phyloP scores from a whole-genome alignment of 768 basidiomycete genomes.

The Boletales sp. region DNA sequence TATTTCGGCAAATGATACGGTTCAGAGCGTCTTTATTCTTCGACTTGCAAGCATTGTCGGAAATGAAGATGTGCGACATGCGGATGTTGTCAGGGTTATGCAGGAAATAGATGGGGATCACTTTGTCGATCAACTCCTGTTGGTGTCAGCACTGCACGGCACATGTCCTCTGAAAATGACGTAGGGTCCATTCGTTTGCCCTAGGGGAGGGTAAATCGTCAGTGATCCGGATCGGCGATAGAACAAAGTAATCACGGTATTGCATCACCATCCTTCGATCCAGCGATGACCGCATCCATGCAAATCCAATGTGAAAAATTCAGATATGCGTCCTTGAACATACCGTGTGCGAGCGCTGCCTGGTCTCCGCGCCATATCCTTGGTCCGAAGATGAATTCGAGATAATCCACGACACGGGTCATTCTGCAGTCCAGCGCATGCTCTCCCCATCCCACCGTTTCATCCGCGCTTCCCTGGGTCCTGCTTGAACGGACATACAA shows the following conservation, averaged over 20 bases:
- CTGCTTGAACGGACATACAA: too few species aligned
- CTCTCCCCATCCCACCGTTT: background rate
- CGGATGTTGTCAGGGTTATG: background rate
- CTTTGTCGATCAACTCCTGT: conserved; percentile 9
- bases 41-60: background rate
- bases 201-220: background rate
- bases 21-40: too few species aligned
- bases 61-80: conserved; percentile 3
- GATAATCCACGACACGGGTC: background rate
- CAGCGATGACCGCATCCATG: background rate
- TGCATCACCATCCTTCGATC: background rate
- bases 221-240: background rate
- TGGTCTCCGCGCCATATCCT: background rate
- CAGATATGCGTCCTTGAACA: background rate
- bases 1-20: too few species aligned
- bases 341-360: background rate
- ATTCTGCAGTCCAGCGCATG: conserved; percentile 3
- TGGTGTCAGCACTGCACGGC: conserved; percentile 6
- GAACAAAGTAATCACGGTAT: background rate
- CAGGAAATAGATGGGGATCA: conserved; percentile 11
- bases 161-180: conserved; percentile 10
- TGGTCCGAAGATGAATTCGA: conserved; percentile 2
- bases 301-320: background rate
- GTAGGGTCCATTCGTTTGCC: conserved; percentile 3
- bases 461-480: too few species aligned